phyloP scores from a whole-genome alignment of 768 basidiomycete genomes.

The Kwoniella bestiolae region DNA sequence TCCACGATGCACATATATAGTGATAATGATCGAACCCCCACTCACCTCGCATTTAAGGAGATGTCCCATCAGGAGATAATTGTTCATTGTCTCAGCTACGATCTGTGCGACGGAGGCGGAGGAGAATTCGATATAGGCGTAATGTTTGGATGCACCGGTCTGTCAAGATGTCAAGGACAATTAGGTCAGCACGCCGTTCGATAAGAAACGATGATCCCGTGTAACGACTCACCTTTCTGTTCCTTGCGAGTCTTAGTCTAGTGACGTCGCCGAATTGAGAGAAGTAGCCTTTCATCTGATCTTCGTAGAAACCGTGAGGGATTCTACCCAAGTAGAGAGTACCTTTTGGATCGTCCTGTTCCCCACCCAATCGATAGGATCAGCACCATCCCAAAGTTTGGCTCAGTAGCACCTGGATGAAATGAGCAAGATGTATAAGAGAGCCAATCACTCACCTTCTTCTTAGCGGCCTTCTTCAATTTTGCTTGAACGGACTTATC shows the following conservation, averaged over 20 bases:
- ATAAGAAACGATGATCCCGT: not conserved
- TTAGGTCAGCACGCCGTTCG: not conserved
- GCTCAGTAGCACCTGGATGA: too few relatives aligned
- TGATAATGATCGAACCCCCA: too few relatives aligned
- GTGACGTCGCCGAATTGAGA: constrained; percentile 91
- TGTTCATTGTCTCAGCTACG: constrained; percentile 98
- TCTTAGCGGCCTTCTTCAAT: constrained; percentile 64
- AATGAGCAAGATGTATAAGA: too few relatives aligned
- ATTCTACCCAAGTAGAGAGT: constrained; percentile 87
- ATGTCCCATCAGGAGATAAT: constrained; percentile 93
- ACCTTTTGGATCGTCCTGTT: constrained; percentile 73
- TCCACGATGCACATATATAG: too few relatives aligned
- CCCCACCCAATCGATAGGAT: too few relatives aligned
- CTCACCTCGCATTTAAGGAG: constrained; percentile 75
- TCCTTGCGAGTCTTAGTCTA: constrained; percentile 85
- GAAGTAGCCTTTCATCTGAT: constrained; percentile 89
- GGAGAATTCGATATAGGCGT: constrained; percentile 93
- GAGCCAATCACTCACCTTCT: constrained; percentile 72
- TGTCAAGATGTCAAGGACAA: constrained; percentile 51
- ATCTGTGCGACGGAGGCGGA: constrained; percentile 88
- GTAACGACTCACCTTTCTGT: constrained; percentile 70
- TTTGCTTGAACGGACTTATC: constrained; percentile 73
- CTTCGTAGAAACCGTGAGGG: constrained; percentile 97
- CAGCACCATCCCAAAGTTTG: too few relatives aligned
- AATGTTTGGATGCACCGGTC: constrained; percentile 96